phyloP scores from a whole-genome alignment of 495 filamentous ascomycete species.

The Amniculicola lignicola region DNA sequence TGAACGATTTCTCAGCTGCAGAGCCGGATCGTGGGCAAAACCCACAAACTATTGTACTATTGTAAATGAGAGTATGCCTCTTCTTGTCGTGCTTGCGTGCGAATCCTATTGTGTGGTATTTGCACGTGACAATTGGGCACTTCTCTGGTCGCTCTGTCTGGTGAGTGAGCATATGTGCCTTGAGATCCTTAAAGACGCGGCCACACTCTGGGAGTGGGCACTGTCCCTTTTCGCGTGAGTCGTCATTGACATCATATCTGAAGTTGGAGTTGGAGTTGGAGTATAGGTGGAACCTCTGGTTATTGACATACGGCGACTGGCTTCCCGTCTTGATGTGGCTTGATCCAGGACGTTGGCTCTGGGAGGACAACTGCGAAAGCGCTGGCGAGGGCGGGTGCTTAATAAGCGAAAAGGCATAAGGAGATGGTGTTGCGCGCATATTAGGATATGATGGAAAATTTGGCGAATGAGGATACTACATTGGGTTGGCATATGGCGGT shows the following conservation, averaged over 20 bases:
- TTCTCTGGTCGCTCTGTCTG: constrained; percentile 89
- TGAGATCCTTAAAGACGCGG: constrained; percentile 87
- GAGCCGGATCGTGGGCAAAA: constrained; percentile 94
- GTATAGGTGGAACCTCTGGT: constrained; percentile 39
- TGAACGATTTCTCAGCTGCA: constrained; percentile 94
- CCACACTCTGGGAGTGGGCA: constrained; percentile 85
- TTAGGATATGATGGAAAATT: no score
- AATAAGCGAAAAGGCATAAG: constrained; percentile 32
- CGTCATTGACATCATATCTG: background rate
- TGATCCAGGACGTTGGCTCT: constrained; percentile 35
- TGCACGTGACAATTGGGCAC: constrained; percentile 87
- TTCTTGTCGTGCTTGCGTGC: constrained; percentile 97
- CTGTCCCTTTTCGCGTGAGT: constrained; percentile 54
- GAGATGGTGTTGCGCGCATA: constrained; percentile 33
- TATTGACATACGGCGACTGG: constrained; percentile 46
- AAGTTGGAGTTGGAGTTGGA: constrained; percentile 38
- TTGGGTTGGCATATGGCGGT: constrained; percentile 40
- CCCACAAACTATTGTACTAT: constrained; percentile 97
- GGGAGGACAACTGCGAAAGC: constrained; percentile 27
- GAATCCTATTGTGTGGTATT: constrained; percentile 95
- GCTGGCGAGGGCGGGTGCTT: constrained; percentile 42
- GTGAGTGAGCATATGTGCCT: constrained; percentile 93
- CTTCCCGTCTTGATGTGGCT: constrained; percentile 28
- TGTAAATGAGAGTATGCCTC: constrained; percentile 93
- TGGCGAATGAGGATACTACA: constrained; percentile 35